These are phyloP conservation scores for Zopfochytrium polystomum DNA, from an alignment of 371 early-diverging fungal genomes.

Conservation along the genomic window DNA sequence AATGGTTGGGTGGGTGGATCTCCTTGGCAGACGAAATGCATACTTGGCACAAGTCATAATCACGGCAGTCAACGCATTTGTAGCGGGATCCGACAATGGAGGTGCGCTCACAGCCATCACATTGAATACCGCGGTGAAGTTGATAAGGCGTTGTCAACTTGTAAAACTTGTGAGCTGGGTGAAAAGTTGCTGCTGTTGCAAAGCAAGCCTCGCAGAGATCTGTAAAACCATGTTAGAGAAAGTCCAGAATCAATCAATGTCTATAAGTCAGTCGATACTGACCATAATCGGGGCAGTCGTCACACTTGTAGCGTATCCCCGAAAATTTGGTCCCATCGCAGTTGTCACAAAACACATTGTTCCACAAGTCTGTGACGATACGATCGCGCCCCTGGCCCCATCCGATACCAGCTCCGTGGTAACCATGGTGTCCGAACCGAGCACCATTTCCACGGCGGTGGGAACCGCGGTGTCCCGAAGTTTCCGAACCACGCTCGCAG, in stretches of 20 bases:
- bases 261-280: constrained; percentile 1
- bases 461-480: no score
- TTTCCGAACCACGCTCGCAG: no score
- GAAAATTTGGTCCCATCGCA: constrained; percentile 8
- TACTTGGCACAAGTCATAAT: constrained; percentile 28
- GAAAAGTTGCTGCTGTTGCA: background rate
- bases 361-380: no score
- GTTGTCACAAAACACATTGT: constrained; percentile 20
- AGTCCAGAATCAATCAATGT: no score
- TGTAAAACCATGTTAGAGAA: background rate
- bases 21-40: constrained; percentile 12
- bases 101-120: constrained; percentile 23
- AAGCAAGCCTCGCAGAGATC: constrained; percentile 29
- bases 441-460: no score
- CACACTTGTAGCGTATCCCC: constrained; percentile 24
- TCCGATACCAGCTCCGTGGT: no score
- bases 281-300: constrained; percentile 28
- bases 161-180: constrained; percentile 11
- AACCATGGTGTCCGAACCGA: no score
- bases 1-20: constrained; percentile 14
- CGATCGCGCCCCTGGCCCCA: no score
- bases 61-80: constrained; percentile 30
- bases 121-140: constrained; percentile 23
- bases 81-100: constrained; percentile 26
- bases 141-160: constrained; percentile 11